These are phyloP conservation scores for Gloeopeniophorella convolvens DNA, from an alignment of 768 basidiomycete species.

Conservation along the genomic window DNA sequence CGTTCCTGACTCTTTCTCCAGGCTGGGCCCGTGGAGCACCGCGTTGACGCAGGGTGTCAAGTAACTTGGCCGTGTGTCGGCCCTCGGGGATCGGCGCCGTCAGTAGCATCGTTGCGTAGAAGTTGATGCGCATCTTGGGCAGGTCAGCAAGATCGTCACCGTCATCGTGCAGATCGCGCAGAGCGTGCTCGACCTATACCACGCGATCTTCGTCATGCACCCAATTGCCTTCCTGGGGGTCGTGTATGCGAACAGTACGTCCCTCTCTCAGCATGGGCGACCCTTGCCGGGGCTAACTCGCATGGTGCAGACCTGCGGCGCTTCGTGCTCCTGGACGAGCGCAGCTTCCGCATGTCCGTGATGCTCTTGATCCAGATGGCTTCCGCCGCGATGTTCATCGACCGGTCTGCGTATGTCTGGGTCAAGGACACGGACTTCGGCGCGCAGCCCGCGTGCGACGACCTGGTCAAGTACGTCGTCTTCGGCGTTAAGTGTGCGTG, in stretches of 20 bases:
- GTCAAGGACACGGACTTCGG: slow-evolving; percentile 1
- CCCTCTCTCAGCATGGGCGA: neutral
- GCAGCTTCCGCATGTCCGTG: neutral
- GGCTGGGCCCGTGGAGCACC: too few species aligned
- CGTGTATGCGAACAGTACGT: slow-evolving; percentile 3
- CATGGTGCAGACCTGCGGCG: slow-evolving; percentile 2
- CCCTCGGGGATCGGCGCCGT: neutral
- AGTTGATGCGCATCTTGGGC: slow-evolving; percentile 7
- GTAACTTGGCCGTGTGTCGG: neutral
- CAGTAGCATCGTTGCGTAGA: slow-evolving; percentile 8
- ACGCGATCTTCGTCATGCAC: slow-evolving; percentile 12
- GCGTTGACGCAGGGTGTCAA: too few species aligned
- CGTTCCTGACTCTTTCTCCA: too few species aligned
- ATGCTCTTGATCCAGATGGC: neutral
- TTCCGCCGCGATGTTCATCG: neutral
- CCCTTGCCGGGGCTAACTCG: too few species aligned
- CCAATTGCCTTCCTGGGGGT: neutral
- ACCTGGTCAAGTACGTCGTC: slow-evolving; percentile 5
- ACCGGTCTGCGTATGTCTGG: slow-evolving; percentile 8
- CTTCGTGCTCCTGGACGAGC: neutral
- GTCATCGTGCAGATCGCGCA: slow-evolving; percentile 4
- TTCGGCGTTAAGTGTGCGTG: neutral
- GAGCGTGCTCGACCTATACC: slow-evolving; percentile 7
- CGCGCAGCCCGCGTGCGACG: slow-evolving; percentile 4
- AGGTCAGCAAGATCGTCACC: neutral